phyloP scores from a whole-genome alignment of 1,139 yeast species.

The Wickerhamomyces sp. region DNA sequence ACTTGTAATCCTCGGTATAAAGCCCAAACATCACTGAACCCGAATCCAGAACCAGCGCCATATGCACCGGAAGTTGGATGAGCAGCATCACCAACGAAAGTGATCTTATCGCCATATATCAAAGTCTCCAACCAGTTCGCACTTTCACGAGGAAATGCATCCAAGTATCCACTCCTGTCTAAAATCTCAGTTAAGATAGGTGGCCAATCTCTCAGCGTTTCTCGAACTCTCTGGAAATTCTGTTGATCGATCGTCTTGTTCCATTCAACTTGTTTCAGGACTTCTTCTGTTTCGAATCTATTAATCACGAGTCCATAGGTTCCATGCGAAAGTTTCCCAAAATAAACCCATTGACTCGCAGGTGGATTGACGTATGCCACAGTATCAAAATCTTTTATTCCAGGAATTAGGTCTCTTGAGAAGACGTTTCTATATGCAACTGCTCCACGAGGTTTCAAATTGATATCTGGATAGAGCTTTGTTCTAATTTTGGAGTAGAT shows the following conservation, averaged over 20 bases:
- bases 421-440: slow-evolving; percentile 7
- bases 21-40: slow-evolving; percentile 5
- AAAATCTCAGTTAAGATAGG: neutral
- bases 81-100: slow-evolving; percentile 5
- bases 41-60: slow-evolving; percentile 4
- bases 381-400: neutral
- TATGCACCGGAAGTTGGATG: slow-evolving; percentile 6
- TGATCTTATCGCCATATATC: neutral
- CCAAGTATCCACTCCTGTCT: neutral
- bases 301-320: slow-evolving; percentile 1
- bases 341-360: neutral
- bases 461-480: slow-evolving; percentile 7
- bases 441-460: slow-evolving; percentile 8
- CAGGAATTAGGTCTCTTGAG: neutral
- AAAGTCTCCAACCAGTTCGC: slow-evolving; percentile 3
- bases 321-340: neutral
- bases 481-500: slow-evolving; percentile 12
- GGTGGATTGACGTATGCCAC: neutral
- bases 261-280: slow-evolving; percentile 1
- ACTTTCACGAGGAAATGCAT: slow-evolving; percentile 3
- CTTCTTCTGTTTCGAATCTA: neutral
- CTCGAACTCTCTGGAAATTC: neutral
- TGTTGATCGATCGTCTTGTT: neutral
- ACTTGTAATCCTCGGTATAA: slow-evolving; percentile 1
- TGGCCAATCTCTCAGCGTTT: neutral